Percentiles rank a stretch among this genome's conserved stretches.
These are phyloP conservation scores for Rhodotorula graminis DNA, from an alignment of 768 basidiomycete genomes.

Conservation along the genomic window DNA sequence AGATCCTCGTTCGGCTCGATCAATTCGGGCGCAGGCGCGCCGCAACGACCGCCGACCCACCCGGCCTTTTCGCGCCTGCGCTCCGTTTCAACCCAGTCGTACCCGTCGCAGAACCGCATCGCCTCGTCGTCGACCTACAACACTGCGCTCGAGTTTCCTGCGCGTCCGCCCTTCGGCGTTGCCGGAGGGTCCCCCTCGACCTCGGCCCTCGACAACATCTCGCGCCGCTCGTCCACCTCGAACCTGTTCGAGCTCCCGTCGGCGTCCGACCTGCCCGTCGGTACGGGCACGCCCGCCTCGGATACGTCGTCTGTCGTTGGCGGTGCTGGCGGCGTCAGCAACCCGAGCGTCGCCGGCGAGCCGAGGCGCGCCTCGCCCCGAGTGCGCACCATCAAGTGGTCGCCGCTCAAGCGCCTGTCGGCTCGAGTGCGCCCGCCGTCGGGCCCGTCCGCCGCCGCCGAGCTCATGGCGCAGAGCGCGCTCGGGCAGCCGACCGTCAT, in stretches of 20 bases:
- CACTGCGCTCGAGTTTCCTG: constrained; percentile 54
- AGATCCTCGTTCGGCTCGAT: constrained; percentile 20
- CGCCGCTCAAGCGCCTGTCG: constrained; percentile 59
- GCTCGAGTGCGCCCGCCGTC: constrained; percentile 57
- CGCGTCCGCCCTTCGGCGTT: neutral
- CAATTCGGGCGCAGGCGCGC: constrained; percentile 12
- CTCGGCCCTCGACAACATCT: constrained; percentile 21
- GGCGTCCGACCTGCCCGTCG: constrained; percentile 13
- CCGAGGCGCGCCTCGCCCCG: constrained; percentile 24
- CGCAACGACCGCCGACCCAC: constrained; percentile 40
- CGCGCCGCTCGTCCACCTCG: constrained; percentile 23
- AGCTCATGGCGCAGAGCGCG: constrained; percentile 51
- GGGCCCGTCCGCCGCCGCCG: neutral
- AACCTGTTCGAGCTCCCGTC: constrained; percentile 33
- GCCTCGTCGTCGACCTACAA: constrained; percentile 67
- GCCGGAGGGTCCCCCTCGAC: constrained; percentile 9
- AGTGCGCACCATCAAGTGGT: constrained; percentile 71
- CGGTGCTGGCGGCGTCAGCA: neutral
- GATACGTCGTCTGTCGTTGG: neutral
- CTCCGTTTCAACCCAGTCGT: constrained; percentile 48
- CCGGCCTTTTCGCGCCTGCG: constrained; percentile 54
- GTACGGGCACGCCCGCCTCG: constrained; percentile 5
- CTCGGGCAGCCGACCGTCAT: constrained; percentile 71
- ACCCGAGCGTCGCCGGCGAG: too few relatives aligned
- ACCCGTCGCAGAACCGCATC: constrained; percentile 53